These are phyloP conservation scores for Mycena haematopus DNA, from an alignment of 768 basidiomycete species.

Conservation along the genomic window DNA sequence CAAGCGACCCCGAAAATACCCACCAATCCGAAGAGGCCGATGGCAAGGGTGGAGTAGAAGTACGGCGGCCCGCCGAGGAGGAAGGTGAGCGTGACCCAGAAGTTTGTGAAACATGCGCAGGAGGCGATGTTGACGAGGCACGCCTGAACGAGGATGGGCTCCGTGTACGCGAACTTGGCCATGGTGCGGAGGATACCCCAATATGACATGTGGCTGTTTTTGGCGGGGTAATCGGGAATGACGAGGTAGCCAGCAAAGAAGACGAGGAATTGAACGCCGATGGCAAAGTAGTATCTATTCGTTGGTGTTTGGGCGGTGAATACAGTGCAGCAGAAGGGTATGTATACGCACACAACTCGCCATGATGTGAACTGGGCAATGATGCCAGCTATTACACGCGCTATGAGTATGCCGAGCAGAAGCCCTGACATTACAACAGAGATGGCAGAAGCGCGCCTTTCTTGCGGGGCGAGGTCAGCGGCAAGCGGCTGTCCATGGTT, in stretches of 20 bases:
- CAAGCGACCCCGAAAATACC: conserved; percentile 74
- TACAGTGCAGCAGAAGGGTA: no score
- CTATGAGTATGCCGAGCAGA: conserved; percentile 74
- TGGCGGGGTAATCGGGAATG: conserved; percentile 87
- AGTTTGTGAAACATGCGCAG: conserved; percentile 50
- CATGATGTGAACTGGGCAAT: conserved; percentile 76
- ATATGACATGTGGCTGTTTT: conserved; percentile 70
- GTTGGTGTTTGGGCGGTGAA: neutral
- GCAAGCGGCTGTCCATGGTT: conserved; percentile 51
- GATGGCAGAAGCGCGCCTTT: conserved; percentile 75
- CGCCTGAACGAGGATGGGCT: conserved; percentile 63
- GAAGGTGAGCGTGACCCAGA: conserved; percentile 65
- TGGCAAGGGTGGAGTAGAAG: conserved; percentile 54
- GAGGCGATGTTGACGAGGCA: conserved; percentile 52
- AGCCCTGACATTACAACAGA: conserved; percentile 75
- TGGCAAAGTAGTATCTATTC: conserved; percentile 68
- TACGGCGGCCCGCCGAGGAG: conserved; percentile 64
- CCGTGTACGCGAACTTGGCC: conserved; percentile 61
- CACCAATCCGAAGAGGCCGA: conserved; percentile 77
- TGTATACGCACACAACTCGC: conserved; percentile 56
- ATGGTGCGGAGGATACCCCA: conserved; percentile 59
- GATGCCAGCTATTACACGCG: conserved; percentile 76
- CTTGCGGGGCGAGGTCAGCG: conserved; percentile 81
- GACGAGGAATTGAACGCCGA: conserved; percentile 70
- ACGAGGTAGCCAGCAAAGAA: conserved; percentile 64